Conservation (phyloP, 2,329 filamentous ascomycete genomes). For the Exophiala oligosperma region DNA sequence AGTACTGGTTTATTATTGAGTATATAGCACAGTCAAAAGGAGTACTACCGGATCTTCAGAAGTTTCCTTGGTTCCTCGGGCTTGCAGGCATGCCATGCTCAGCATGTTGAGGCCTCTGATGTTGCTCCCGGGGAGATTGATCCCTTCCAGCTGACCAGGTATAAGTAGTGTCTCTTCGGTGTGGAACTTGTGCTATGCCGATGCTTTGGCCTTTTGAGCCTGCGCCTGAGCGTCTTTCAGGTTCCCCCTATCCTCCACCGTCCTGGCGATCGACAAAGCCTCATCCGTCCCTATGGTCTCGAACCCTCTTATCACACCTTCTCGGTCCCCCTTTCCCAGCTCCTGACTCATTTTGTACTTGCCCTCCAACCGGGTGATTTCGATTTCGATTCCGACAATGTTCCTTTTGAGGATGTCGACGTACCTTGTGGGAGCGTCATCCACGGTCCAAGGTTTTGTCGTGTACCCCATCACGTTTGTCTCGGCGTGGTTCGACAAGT, state of each 20-base stretch:
- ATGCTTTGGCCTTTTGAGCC: neutral
- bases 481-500: slow-evolving; percentile 56
- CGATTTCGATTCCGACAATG: slow-evolving; percentile 63
- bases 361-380: slow-evolving; percentile 56
- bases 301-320: slow-evolving; percentile 61
- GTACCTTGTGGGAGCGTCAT: slow-evolving; percentile 58
- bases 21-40: too few species aligned
- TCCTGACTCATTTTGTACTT: slow-evolving; percentile 71
- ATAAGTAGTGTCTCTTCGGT: too few species aligned
- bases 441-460: slow-evolving; percentile 56
- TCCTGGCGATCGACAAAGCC: slow-evolving; percentile 36
- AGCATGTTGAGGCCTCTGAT: too few species aligned
- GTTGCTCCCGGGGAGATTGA: too few species aligned
- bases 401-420: slow-evolving; percentile 58
- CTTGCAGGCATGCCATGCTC: too few species aligned
- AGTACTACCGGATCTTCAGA: too few species aligned
- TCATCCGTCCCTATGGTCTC: slow-evolving; percentile 42
- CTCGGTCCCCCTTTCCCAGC: slow-evolving; percentile 51
- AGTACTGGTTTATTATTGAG: too few species aligned
- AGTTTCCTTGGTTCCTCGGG: too few species aligned
- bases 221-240: slow-evolving; percentile 12
- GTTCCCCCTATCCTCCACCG: slow-evolving; percentile 35
- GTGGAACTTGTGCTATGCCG: too few species aligned
- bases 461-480: slow-evolving; percentile 58
- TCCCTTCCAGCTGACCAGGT: neutral